Evolutionary conservation across 495 filamentous ascomycete genomes (phyloP), one percentile per base, ranked within the genome.

Genomic region (Penicillium pancosmium): DNA sequence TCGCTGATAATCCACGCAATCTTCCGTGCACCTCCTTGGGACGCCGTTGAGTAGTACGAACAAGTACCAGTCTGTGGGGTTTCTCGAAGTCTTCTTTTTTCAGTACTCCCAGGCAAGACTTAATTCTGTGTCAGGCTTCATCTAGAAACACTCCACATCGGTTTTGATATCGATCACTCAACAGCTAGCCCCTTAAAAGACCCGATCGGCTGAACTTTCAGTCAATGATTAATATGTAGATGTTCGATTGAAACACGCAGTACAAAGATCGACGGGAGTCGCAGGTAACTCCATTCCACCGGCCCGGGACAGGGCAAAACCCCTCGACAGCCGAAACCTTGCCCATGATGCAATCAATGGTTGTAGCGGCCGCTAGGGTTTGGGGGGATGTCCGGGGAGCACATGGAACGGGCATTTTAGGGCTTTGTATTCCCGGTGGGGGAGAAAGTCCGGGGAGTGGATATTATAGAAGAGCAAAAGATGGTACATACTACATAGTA

Each of bases 1-100:
- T 52, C 35, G 31, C 43, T 58, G 33, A 18, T 41, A 43, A 52
- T 60, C 53, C 57, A 58, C 60, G 52, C 49, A 66, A 60, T 62
- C 63, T 56, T 38, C 49, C 56, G 33, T 47, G 60, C 40, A 49
- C 27, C 55, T 47, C 27, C 55, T 47, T 50, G 59, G 54, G 54
- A 36, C 66, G 35, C 25, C 44, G 48, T 49, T 52, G 36, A n/a
- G 41, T 44, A 44, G 47, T 31, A 21, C 19, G 19, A 21, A 21
- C 2, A 23, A 44, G 47, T 36, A 23, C 35, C 31, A 19, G 35
- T 40, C 18, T 31, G 54, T 54, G 57, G 47, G 51, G 27, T 56
- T 50, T 33, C 16, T 35, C 5, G 44, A 40, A 44, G 16, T 43
- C 25, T 46, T 46, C 40, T 47, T 47, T 55, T 55, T 19, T n/a